These are phyloP conservation scores for Uronychia binucleata DNA, from an alignment of 73 alveolate species.

Conservation along the genomic window DNA sequence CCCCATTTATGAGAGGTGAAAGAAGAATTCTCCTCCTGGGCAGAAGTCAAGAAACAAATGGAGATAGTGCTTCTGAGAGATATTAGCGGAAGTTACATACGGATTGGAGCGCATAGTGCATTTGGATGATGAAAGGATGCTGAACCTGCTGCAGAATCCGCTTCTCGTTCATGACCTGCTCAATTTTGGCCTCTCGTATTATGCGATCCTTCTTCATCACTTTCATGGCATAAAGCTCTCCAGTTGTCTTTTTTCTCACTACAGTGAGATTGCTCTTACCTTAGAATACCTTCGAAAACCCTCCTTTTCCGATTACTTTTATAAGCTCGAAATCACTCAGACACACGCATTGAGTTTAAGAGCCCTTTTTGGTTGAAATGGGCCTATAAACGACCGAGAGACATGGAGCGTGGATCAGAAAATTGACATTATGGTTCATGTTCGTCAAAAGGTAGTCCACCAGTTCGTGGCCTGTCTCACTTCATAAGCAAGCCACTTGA, in stretches of 20 bases:
- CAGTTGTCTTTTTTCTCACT: conserved; percentile 43
- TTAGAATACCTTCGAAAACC: conserved; percentile 18
- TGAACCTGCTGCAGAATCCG: conserved; percentile 30
- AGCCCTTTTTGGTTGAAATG: too few species aligned
- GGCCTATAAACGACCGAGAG: not conserved
- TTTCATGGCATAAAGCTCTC: conserved; percentile 63
- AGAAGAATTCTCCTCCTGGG: conserved; percentile 86
- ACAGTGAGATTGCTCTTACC: conserved; percentile 70
- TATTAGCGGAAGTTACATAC: conserved; percentile 28
- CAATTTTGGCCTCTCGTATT: conserved; percentile 48
- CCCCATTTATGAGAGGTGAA: conserved; percentile 55
- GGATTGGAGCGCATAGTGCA: conserved; percentile 56
- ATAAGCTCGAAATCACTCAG: conserved; percentile 16
- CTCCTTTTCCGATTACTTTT: conserved; percentile 35
- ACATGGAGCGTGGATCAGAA: not conserved
- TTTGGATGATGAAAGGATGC: conserved; percentile 51
- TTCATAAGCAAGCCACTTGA: not conserved
- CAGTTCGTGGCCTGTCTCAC: not conserved
- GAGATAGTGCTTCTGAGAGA: conserved; percentile 52
- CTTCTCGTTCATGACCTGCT: conserved; percentile 72
- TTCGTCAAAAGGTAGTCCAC: not conserved
- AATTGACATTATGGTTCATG: not conserved
- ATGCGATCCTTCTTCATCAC: conserved; percentile 52
- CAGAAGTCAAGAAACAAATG: conserved; percentile 86
- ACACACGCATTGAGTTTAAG: too few species aligned